These are phyloP conservation scores for Phaeosphaeriaceae sp. DNA, from an alignment of 2,329 filamentous ascomycete genomes.

Conservation along the genomic window DNA sequence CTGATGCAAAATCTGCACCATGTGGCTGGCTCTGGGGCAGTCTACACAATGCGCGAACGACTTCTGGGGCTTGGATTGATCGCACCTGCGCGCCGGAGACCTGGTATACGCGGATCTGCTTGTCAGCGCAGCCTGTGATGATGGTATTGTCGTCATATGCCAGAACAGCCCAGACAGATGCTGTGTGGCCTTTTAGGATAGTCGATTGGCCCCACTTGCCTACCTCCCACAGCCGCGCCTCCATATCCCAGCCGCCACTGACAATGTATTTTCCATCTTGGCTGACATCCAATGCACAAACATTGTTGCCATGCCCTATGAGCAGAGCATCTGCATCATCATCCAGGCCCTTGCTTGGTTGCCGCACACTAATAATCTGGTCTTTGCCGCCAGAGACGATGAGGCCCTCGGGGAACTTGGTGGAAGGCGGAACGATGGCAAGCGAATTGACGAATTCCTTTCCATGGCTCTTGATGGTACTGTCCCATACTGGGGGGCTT, in stretches of 20 bases:
- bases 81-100: constrained; percentile 67
- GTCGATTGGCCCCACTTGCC: constrained; percentile 80
- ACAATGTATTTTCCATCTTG: constrained; percentile 76
- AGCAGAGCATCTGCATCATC: constrained; percentile 86
- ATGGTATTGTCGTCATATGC: constrained; percentile 80
- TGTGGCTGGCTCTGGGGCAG: constrained; percentile 77
- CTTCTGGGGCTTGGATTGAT: constrained; percentile 72
- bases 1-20: constrained; percentile 91
- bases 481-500: constrained; percentile 74
- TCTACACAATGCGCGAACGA: constrained; percentile 86
- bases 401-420: constrained; percentile 75
- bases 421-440: constrained; percentile 73
- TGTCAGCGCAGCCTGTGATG: constrained; percentile 83
- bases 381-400: constrained; percentile 90
- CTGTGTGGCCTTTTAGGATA: constrained; percentile 76
- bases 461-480: constrained; percentile 78
- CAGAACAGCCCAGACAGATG: constrained; percentile 89
- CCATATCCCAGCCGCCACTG: constrained; percentile 92
- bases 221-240: constrained; percentile 86
- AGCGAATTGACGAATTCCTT: constrained; percentile 88
- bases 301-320: constrained; percentile 84
- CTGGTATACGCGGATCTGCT: constrained; percentile 83
- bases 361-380: constrained; percentile 87
- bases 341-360: constrained; percentile 68
- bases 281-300: constrained; percentile 84